Conservation (phyloP, 257 asterid genomes). For the Paraleonurus japonicus region DNA sequence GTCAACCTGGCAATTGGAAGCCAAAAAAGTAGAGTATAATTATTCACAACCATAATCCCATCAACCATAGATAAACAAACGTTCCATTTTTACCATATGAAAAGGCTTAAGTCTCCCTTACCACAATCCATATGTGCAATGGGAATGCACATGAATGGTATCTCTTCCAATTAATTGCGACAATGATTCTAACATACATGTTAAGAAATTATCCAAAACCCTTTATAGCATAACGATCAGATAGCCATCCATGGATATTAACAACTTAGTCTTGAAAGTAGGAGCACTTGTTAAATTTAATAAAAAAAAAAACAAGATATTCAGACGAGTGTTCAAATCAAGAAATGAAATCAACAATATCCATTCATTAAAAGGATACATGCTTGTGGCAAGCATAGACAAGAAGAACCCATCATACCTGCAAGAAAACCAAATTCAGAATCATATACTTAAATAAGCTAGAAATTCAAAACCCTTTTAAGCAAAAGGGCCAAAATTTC, state of each 20-base stretch:
- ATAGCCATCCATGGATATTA: neutral
- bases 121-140: constrained; percentile 98
- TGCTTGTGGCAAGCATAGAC: constrained; percentile 95
- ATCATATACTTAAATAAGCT: neutral
- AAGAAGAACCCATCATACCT: constrained; percentile 99
- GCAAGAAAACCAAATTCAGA: constrained; percentile 39
- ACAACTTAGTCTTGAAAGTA: constrained; percentile 1
- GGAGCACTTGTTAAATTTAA: neutral
- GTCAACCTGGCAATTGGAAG: constrained; percentile 63
- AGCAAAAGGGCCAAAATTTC: constrained; percentile 5
- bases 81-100: neutral
- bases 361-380: constrained; percentile 66
- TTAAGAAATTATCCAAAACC: constrained; percentile 38
- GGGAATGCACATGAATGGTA: constrained; percentile 77
- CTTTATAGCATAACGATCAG: constrained; percentile 4
- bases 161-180: constrained; percentile 82
- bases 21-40: neutral
- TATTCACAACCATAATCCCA: constrained; percentile 12
- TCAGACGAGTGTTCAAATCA: neutral
- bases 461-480: constrained; percentile 7
- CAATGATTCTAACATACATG: constrained; percentile 60
- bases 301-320: neutral
- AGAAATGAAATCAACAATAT: constrained; percentile 28
- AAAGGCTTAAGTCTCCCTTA: constrained; percentile 34
- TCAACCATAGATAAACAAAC: constrained; percentile 6